phyloP scores from a whole-genome alignment of 2,329 filamentous ascomycete species.

The Apiospora malaysiana region DNA sequence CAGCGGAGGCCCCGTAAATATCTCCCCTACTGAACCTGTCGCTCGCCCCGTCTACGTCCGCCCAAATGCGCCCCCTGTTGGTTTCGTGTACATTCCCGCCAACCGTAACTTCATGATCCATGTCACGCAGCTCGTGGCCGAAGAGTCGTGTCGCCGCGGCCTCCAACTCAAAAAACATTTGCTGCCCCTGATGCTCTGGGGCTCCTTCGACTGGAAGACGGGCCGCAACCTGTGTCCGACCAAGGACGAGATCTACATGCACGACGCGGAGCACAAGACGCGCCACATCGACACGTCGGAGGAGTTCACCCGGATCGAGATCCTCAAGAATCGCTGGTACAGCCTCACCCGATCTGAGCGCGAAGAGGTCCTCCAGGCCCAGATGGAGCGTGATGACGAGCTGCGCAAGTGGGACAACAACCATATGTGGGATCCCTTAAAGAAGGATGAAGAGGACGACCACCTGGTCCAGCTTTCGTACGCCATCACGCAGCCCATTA shows the following conservation, averaged over 20 bases:
- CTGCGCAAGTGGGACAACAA: constrained; percentile 16
- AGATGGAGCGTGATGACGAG: neutral
- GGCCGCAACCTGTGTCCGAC: constrained; percentile 57
- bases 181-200: constrained; percentile 65
- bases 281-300: constrained; percentile 39
- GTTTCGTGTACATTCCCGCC: constrained; percentile 36
- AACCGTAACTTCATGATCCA: constrained; percentile 53
- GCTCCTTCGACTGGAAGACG: constrained; percentile 60
- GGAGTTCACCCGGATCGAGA: constrained; percentile 24
- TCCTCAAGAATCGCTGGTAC: constrained; percentile 21
- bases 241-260: constrained; percentile 57
- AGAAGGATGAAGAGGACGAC: neutral
- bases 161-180: constrained; percentile 61
- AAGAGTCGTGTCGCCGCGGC: constrained; percentile 59
- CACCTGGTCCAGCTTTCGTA: neutral
- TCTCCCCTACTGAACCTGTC: neutral
- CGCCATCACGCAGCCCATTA: neutral
- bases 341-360: neutral
- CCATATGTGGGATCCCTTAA: neutral
- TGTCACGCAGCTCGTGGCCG: constrained; percentile 58
- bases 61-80: constrained; percentile 14
- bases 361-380: neutral
- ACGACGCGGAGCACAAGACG: constrained; percentile 49
- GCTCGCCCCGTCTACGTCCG: constrained; percentile 32
- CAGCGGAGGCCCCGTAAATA: neutral